These are phyloP conservation scores for Takashimella tepidaria DNA, from an alignment of 1,284 basidiomycete genomes.

Conservation along the genomic window DNA sequence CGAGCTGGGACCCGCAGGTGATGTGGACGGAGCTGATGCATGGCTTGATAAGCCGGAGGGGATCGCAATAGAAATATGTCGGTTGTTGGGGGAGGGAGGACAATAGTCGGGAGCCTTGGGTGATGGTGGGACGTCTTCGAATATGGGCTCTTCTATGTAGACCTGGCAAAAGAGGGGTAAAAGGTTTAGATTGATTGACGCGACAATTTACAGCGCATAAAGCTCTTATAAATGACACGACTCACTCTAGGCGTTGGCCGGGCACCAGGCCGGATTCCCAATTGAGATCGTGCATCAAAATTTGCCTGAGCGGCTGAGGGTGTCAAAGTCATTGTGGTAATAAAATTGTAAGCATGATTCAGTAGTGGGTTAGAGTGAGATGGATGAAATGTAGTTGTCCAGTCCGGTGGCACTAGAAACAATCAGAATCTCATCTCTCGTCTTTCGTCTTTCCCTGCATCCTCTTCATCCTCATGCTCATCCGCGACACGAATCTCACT, in stretches of 20 bases:
- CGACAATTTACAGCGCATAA: no score
- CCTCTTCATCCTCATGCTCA: not conserved
- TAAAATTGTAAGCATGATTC: not conserved
- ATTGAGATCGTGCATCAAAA: slow-evolving; percentile 29
- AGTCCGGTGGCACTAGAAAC: not conserved
- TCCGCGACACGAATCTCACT: not conserved
- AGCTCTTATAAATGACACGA: not conserved
- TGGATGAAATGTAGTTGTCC: not conserved
- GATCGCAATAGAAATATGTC: slow-evolving; percentile 7
- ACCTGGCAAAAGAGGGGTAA: slow-evolving; percentile 9
- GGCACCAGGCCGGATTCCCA: slow-evolving; percentile 36
- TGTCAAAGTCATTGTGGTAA: not conserved
- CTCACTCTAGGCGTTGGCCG: slow-evolving; percentile 20
- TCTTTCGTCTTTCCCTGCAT: not conserved
- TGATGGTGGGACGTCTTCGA: slow-evolving; percentile 15
- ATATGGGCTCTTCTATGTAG: slow-evolving; percentile 10
- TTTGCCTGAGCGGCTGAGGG: slow-evolving; percentile 9
- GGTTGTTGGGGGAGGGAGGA: slow-evolving; percentile 13
- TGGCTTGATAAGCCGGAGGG: not conserved
- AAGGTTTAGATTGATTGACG: no score
- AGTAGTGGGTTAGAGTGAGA: not conserved
- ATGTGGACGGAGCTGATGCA: not conserved
- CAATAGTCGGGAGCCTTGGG: slow-evolving; percentile 8
- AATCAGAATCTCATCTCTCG: not conserved
- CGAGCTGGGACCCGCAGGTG: not conserved